phyloP scores from a whole-genome alignment of 805 yeast species.

The Huiozyma sinensis region DNA sequence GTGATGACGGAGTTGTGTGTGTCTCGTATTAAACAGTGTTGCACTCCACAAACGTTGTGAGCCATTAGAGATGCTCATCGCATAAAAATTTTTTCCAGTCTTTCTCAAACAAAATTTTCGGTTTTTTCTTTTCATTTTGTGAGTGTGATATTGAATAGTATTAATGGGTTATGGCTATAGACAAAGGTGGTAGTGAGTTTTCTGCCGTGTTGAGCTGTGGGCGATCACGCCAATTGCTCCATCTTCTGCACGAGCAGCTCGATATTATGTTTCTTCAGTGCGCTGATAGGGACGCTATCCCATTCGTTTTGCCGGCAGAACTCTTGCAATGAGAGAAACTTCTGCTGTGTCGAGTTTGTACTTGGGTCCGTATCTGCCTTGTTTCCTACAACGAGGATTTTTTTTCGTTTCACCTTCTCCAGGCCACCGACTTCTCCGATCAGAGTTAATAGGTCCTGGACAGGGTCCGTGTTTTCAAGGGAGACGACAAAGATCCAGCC shows the following conservation, averaged over 20 bases:
- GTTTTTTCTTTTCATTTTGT: background rate
- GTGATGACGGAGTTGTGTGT: too few species aligned
- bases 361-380: slow-evolving; percentile 61
- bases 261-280: slow-evolving; percentile 59
- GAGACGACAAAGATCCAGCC: slow-evolving; percentile 83
- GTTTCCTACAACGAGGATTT: slow-evolving; percentile 74
- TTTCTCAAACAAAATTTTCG: background rate
- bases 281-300: slow-evolving; percentile 80
- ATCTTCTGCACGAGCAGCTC: slow-evolving; percentile 59
- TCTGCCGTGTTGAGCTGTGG: background rate
- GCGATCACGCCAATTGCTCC: slow-evolving; percentile 37
- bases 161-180: background rate
- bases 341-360: slow-evolving; percentile 30
- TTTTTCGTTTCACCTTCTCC: slow-evolving; percentile 47
- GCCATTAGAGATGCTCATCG: slow-evolving; percentile 13
- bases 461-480: slow-evolving; percentile 57
- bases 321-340: slow-evolving; percentile 35
- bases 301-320: slow-evolving; percentile 39
- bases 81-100: slow-evolving; percentile 11
- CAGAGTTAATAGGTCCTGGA: slow-evolving; percentile 50
- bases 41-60: too few species aligned
- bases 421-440: slow-evolving; percentile 60
- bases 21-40: too few species aligned
- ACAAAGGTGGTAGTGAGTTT: background rate
- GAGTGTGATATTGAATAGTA: too few species aligned